These are phyloP conservation scores for Blastobotrys raffinosifermentans DNA, from an alignment of 1,139 yeast genomes.

Conservation along the genomic window DNA sequence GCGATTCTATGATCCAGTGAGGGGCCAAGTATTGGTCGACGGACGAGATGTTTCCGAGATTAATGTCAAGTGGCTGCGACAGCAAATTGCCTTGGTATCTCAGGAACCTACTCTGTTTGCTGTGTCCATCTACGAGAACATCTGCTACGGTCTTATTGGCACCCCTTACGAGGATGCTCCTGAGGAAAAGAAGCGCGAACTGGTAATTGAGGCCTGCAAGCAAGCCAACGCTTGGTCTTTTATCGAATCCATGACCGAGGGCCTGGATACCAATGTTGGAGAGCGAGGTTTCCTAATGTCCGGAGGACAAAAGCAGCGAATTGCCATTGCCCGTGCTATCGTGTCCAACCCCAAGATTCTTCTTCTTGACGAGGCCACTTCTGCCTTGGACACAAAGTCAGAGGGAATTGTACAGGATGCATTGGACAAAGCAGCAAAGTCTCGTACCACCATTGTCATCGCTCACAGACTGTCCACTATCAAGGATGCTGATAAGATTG, in stretches of 20 bases:
- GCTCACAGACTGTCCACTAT: conserved; percentile 77
- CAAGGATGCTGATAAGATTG: conserved; percentile 42
- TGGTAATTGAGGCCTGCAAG: conserved; percentile 34
- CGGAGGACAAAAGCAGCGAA: conserved; percentile 90
- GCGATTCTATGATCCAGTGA: conserved; percentile 57
- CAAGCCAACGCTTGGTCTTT: conserved; percentile 41
- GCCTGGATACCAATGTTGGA: conserved; percentile 50
- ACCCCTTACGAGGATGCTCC: conserved; percentile 45
- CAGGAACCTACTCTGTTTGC: conserved; percentile 83
- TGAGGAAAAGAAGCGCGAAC: conserved; percentile 28
- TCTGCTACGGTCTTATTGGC: conserved; percentile 62
- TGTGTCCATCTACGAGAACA: conserved; percentile 73
- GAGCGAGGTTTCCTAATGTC: conserved; percentile 49
- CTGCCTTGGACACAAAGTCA: conserved; percentile 69
- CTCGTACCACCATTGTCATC: conserved; percentile 67
- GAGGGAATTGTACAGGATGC: conserved; percentile 50
- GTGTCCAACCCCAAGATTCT: conserved; percentile 57
- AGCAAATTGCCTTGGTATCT: conserved; percentile 76
- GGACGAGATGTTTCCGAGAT: conserved; percentile 57
- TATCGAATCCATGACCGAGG: conserved; percentile 35
- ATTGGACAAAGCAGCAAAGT: conserved; percentile 53
- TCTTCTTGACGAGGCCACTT: conserved; percentile 70
- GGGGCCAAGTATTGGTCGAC: conserved; percentile 63
- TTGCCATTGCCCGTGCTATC: conserved; percentile 81
- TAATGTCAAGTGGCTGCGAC: conserved; percentile 66